Evolutionary conservation across 371 early-diverging fungal genomes (phyloP).

Genomic region (Rhizomucor pusillus): DNA sequence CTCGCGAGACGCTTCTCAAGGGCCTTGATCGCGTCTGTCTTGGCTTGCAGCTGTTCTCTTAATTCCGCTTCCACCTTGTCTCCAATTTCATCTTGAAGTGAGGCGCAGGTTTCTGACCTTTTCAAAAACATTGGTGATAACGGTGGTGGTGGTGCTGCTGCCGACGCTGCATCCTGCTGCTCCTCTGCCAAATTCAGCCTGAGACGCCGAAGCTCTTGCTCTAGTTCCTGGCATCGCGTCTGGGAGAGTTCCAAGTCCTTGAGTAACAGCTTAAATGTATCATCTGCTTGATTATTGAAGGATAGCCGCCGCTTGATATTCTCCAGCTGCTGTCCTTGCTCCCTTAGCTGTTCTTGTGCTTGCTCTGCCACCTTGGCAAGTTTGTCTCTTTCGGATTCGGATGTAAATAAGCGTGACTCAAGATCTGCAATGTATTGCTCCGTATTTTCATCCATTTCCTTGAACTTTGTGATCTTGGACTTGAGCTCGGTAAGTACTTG

Average conservation of each 20-base stretch:
- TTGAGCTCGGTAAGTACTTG: slow-evolving; percentile 30
- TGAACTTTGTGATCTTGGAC: slow-evolving; percentile 34
- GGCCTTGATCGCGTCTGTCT: slow-evolving; percentile 1
- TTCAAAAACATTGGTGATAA: too few relatives aligned
- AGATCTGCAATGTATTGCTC: slow-evolving; percentile 48
- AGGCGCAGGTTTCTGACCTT: neutral
- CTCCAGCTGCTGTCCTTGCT: slow-evolving; percentile 14
- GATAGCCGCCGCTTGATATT: slow-evolving; percentile 9
- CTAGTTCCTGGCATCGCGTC: slow-evolving; percentile 12
- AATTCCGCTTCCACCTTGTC: neutral
- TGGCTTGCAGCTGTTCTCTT: neutral
- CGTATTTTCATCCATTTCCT: slow-evolving; percentile 41
- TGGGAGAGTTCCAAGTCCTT: slow-evolving; percentile 14
- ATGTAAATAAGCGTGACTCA: slow-evolving; percentile 26
- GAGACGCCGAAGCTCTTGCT: slow-evolving; percentile 7
- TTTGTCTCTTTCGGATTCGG: slow-evolving; percentile 7
- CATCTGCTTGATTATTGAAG: slow-evolving; percentile 2
- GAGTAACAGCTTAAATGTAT: slow-evolving; percentile 8
- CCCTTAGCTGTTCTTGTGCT: slow-evolving; percentile 10
- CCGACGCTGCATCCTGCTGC: neutral
- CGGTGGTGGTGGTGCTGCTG: neutral
- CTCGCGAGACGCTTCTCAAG: slow-evolving; percentile 1
- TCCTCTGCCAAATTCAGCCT: slow-evolving; percentile 3
- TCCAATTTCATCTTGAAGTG: slow-evolving; percentile 5
- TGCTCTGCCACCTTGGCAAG: slow-evolving; percentile 3